phyloP scores from a whole-genome alignment of 2,329 filamentous ascomycete species.

The Exophiala viscosa region DNA sequence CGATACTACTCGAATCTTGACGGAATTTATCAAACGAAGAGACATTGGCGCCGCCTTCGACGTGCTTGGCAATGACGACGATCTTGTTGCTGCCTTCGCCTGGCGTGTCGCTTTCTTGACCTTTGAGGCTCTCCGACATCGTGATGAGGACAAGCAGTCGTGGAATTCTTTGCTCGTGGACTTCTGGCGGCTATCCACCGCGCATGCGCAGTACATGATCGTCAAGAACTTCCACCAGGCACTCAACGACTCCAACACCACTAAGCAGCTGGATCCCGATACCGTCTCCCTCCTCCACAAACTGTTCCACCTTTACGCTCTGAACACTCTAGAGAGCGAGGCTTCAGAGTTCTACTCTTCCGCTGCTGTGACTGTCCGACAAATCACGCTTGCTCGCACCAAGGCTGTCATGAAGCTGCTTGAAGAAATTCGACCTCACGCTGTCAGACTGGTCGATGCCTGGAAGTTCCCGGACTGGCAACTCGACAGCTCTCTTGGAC shows the following conservation, averaged over 20 bases:
- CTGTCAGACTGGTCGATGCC: constrained; percentile 65
- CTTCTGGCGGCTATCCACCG: constrained; percentile 72
- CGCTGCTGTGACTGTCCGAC: constrained; percentile 64
- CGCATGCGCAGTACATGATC: constrained; percentile 72
- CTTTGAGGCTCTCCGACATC: constrained; percentile 70
- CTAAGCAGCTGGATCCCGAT: constrained; percentile 53
- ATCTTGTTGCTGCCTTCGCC: constrained; percentile 69
- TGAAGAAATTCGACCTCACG: constrained; percentile 69
- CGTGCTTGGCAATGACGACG: constrained; percentile 64
- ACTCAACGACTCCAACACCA: constrained; percentile 55
- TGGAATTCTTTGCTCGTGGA: constrained; percentile 76
- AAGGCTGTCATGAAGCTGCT: constrained; percentile 67
- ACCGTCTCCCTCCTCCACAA: constrained; percentile 61
- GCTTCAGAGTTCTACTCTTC: constrained; percentile 70
- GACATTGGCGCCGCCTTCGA: constrained; percentile 73
- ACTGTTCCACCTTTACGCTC: constrained; percentile 62
- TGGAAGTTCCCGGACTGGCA: constrained; percentile 79
- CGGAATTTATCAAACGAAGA: constrained; percentile 60
- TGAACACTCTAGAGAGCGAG: constrained; percentile 66
- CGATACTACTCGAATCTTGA: constrained; percentile 65
- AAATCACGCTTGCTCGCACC: constrained; percentile 66
- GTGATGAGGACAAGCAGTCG: constrained; percentile 69
- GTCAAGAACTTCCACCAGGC: constrained; percentile 75
- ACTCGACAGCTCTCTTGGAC: constrained; percentile 66
- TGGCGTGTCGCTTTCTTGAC: constrained; percentile 72